phyloP scores from a whole-genome alignment of 2,329 filamentous ascomycete species.

The Keithomyces neogunnii region DNA sequence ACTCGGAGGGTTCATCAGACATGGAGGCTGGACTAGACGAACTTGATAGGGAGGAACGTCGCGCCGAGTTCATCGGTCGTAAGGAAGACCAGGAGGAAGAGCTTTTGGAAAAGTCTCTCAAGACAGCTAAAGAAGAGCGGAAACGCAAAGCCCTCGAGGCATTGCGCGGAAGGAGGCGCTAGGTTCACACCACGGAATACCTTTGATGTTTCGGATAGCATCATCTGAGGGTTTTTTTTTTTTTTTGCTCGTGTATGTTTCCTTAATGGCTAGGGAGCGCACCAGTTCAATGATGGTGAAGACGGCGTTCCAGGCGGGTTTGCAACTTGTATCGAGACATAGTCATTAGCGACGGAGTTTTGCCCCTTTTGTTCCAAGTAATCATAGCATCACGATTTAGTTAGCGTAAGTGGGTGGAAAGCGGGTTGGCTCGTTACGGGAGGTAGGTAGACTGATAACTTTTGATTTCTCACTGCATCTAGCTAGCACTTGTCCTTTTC shows the following conservation, averaged over 20 bases:
- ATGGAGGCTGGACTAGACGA: conserved; percentile 73
- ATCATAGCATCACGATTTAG: neutral
- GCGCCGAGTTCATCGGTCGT: conserved; percentile 52
- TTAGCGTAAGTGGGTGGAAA: neutral
- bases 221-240: neutral
- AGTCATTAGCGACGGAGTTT: conserved; percentile 33
- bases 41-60: conserved; percentile 61
- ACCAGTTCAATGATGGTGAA: neutral
- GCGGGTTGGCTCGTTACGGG: neutral
- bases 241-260: neutral
- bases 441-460: neutral
- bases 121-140: conserved; percentile 52
- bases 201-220: neutral
- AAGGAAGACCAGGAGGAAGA: conserved; percentile 60
- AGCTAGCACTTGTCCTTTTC: neutral
- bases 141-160: conserved; percentile 34
- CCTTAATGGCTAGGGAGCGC: neutral
- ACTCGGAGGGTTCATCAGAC: conserved; percentile 60
- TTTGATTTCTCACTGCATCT: neutral
- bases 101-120: conserved; percentile 51
- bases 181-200: neutral
- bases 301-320: conserved; percentile 1
- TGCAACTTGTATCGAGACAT: neutral
- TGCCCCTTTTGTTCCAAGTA: conserved; percentile 1
- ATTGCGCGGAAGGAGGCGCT: conserved; percentile 22